phyloP scores from a whole-genome alignment of 441 rosid genomes.

The Aquilaria agallochum region DNA sequence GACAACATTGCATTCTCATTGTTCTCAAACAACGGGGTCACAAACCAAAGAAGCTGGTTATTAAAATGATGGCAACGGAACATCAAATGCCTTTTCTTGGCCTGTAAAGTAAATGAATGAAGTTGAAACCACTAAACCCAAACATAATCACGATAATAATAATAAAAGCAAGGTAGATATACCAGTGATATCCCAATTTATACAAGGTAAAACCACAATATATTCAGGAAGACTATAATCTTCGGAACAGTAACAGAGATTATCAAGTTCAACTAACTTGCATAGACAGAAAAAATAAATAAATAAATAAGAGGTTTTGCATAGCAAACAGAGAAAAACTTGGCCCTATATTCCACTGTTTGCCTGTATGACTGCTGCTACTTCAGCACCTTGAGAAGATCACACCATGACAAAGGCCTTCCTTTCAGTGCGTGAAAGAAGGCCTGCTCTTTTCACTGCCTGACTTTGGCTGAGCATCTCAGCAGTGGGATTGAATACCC shows the following conservation, averaged over 20 bases:
- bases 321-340: too few species aligned
- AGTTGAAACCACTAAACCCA: neutral
- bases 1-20: constrained; percentile 20
- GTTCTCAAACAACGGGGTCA: constrained; percentile 36
- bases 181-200: neutral
- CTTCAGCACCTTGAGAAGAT: too few species aligned
- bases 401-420: too few species aligned
- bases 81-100: constrained; percentile 73
- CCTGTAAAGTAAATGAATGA: constrained; percentile 41
- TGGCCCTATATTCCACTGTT: too few species aligned
- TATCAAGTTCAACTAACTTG: neutral
- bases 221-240: neutral
- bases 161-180: neutral
- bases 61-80: constrained; percentile 42
- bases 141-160: neutral
- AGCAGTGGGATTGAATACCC: neutral
- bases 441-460: too few species aligned
- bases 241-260: neutral
- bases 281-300: too few species aligned
- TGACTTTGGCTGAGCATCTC: too few species aligned
- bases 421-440: too few species aligned
- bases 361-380: too few species aligned
- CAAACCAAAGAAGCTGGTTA: constrained; percentile 50
- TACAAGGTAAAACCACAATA: neutral
- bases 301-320: too few species aligned